Evolutionary conservation across 2,329 filamentous ascomycete genomes (phyloP).

Genomic region (Fusarium piperis): DNA sequence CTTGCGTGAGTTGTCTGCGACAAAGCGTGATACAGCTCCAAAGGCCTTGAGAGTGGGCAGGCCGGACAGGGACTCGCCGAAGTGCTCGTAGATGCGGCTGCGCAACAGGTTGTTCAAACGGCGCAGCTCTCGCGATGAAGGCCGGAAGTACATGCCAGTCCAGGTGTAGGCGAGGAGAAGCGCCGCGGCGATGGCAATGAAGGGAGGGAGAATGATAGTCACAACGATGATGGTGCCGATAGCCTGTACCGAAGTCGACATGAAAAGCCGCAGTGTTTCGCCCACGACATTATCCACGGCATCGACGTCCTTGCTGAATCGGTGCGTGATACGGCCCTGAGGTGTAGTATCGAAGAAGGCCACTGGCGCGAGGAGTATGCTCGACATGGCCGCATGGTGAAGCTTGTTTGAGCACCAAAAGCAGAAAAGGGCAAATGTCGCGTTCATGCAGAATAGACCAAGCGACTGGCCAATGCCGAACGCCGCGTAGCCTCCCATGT

Average conservation of each 20-base stretch:
- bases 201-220: slow-evolving; percentile 18
- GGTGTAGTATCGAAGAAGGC: slow-evolving; percentile 26
- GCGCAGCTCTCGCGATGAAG: slow-evolving; percentile 12
- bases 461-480: slow-evolving; percentile 18
- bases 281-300: slow-evolving; percentile 25
- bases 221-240: slow-evolving; percentile 20
- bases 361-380: slow-evolving; percentile 1
- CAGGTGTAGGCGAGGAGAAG: slow-evolving; percentile 10
- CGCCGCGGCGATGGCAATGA: slow-evolving; percentile 6
- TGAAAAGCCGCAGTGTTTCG: slow-evolving; percentile 14
- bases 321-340: slow-evolving; percentile 22
- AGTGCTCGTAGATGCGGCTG: slow-evolving; percentile 29
- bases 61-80: slow-evolving; percentile 15
- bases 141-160: slow-evolving; percentile 26
- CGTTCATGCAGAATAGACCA: slow-evolving; percentile 17
- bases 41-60: slow-evolving; percentile 21
- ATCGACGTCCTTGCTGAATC: slow-evolving; percentile 22
- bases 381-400: slow-evolving; percentile 7
- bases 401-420: slow-evolving; percentile 31
- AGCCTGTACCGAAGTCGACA: slow-evolving; percentile 17
- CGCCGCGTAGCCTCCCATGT: slow-evolving; percentile 23
- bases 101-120: slow-evolving; percentile 19
- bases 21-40: slow-evolving; percentile 7
- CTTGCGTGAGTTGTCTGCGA: slow-evolving; percentile 8
- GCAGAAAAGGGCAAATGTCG: slow-evolving; percentile 17